A percentile compares a stretch with the other conserved stretches of the same genome.
phyloP scores from a whole-genome alignment of 2,329 filamentous ascomycete genomes.

The Dactylellina cionopaga region DNA sequence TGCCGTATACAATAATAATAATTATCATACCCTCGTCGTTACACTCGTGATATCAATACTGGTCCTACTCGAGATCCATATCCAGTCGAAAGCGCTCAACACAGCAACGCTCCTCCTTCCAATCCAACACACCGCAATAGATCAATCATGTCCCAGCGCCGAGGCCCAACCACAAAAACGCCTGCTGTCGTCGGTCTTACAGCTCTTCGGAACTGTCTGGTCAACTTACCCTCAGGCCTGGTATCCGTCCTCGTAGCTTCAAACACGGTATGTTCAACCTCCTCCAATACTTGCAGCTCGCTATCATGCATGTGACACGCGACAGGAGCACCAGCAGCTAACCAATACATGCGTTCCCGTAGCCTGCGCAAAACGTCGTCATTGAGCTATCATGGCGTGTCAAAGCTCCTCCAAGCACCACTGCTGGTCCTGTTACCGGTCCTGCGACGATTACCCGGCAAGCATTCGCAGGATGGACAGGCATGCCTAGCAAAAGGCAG shows the following conservation, averaged over 20 bases:
- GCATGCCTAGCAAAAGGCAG: slow-evolving; percentile 92
- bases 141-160: slow-evolving; percentile 44
- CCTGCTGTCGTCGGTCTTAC: slow-evolving; percentile 85
- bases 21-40: too few species aligned
- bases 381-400: slow-evolving; percentile 85
- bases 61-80: too few species aligned
- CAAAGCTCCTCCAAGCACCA: slow-evolving; percentile 63
- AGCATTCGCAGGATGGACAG: slow-evolving; percentile 93
- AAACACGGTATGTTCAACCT: slow-evolving; percentile 75
- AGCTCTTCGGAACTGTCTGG: slow-evolving; percentile 91
- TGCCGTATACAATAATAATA: slow-evolving; percentile 2
- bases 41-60: too few species aligned
- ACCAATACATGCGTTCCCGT: slow-evolving; percentile 8
- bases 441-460: slow-evolving; percentile 65
- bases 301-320: slow-evolving; percentile 15
- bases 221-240: slow-evolving; percentile 87
- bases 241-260: slow-evolving; percentile 86
- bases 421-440: slow-evolving; percentile 60
- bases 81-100: not conserved
- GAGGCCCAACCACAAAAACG: slow-evolving; percentile 60
- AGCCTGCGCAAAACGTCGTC: slow-evolving; percentile 95
- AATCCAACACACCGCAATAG: slow-evolving; percentile 1
- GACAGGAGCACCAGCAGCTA: slow-evolving; percentile 10
- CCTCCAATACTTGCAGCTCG: not conserved
- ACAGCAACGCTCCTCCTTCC: not conserved